Percentiles rank a stretch among this genome's conserved stretches.
phyloP scores from a whole-genome alignment of 768 basidiomycete genomes.

The Mycena floridula region DNA sequence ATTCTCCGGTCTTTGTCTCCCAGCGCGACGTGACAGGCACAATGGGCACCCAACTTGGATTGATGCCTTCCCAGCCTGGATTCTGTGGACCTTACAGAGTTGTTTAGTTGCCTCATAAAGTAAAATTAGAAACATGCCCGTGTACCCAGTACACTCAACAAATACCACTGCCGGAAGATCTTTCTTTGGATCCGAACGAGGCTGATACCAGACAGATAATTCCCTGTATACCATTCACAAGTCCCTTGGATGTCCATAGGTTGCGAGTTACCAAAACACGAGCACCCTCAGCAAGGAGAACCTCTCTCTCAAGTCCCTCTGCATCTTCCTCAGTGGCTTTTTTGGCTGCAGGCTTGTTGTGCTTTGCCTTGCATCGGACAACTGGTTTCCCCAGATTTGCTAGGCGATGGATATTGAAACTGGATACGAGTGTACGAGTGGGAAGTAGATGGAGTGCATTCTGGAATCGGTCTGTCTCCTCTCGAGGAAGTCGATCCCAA shows the following conservation, averaged over 20 bases:
- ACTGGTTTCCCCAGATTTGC: neutral
- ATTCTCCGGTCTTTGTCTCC: neutral
- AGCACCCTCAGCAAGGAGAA: slow-evolving; percentile 15
- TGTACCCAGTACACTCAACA: slow-evolving; percentile 6
- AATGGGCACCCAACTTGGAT: neutral
- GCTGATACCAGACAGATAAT: slow-evolving; percentile 3
- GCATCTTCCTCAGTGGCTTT: slow-evolving; percentile 17
- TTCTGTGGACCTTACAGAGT: neutral
- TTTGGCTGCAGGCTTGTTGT: slow-evolving; percentile 11
- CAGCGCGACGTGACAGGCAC: neutral
- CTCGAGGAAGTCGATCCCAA: neutral
- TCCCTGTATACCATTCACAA: slow-evolving; percentile 6
- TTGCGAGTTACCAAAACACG: slow-evolving; percentile 18
- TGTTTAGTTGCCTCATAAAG: neutral
- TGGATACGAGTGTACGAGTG: neutral
- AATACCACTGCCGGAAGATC: slow-evolving; percentile 4
- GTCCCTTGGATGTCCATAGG: slow-evolving; percentile 15
- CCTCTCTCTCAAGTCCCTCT: slow-evolving; percentile 14
- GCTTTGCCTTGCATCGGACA: slow-evolving; percentile 2
- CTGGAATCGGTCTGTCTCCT: neutral
- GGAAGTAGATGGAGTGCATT: neutral
- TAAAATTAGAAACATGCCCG: neutral
- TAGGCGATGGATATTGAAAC: neutral
- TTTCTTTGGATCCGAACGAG: slow-evolving; percentile 1
- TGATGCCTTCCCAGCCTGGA: neutral